Evolutionary conservation across 345 rosid species (phyloP), one percentile per base, ranked within the genome.

Genomic region (Eucalyptus victrix): DNA sequence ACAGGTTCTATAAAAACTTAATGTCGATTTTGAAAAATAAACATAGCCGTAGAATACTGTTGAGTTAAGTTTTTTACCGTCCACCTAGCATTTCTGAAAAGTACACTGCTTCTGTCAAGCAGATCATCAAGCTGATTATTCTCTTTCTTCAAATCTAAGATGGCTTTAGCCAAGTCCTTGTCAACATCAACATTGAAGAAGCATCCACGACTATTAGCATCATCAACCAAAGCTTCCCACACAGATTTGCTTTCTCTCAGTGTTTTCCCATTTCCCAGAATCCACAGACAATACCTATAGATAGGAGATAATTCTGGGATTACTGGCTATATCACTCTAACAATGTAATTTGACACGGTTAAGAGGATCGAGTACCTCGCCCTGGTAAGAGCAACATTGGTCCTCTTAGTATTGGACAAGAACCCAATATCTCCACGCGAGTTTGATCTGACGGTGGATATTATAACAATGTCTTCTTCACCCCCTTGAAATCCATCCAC

Each of bases 251-350:
- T 90, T 15, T 72, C 88, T 28, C 42, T 30, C 88, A 94, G 90
- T 3, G 95, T 94, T 89, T 62, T 90, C 89, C 86, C 95, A 90
- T 92, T 89, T 54, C 96, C 97, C 87, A 94, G 86, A 91, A 95
- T 93, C 96, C 96, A 94, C 53, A 93, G 94, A 89, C 96, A 90
- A 50, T 93, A 92, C 90, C 96, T 88, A 56, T 51, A 51, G 19
- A 53, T 50, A 32, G n/a, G 76, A 10, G 6, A n/a, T 15, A 87
- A 67, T 37, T n/a, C 80, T 67, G 80, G 42, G 40, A 67, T 67
- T 67, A 67, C 40, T 4, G 40, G 42, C 44, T 34, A 34, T 34
- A 69, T 69, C 44, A 69, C 44, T 34, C 44, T 5, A 17, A 69
- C 10, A 9, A 18, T 69, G 80, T 69, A 34, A 34, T 18, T 69